Evolutionary conservation across 495 filamentous ascomycete species (phyloP), one percentile per base, ranked within the genome.

Genomic region (Hypoxylon fragiforme): DNA sequence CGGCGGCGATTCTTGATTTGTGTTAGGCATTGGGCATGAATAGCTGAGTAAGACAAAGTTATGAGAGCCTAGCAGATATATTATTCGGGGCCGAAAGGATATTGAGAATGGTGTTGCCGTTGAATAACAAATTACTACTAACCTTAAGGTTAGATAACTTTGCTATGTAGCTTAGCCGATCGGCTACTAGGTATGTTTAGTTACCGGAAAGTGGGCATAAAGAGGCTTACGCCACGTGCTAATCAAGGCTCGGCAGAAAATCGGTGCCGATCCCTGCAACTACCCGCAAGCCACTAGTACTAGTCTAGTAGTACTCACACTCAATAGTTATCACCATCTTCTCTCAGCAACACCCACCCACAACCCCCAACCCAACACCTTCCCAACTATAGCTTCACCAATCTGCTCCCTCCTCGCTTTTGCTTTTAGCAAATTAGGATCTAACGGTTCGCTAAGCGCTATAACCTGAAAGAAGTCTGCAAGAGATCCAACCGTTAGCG

Each of bases 311-410:
- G 24, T 28, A 28, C 5, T 9, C 24, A 28, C 24, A 28, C 24
- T 28, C 24, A 28, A 4, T 28, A 4, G 9, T 31, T 48, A 68
- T 55, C 60, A 18, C 66, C 68, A 72, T 20, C 57, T 69, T 32
- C 75, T 65, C 66, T 81, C 77, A 41, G 68, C 74, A 9, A 70
- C 50, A 12, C 76, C 80, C 53, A 77, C 63, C 77, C 78, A 83
- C 57, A 70, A 71, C 1, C 77, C 79, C 78, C 80, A 81, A 13
- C 65, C 76, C 15, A 73, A 44, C 18, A 81, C 68, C 54, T 81
- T 80, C 2, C 73, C 77, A 14, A 74, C 57, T 14, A 77, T 73
- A 28, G 60, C 71, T 1, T 60, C 56, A 7, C 45, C 57, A 19
- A 80, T 59, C 57, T 77, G 67, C 14, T 73, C 68, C 36, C 73